phyloP scores from a whole-genome alignment of 352 stramenopile genomes.

The Halophytophthora batemanensis region DNA sequence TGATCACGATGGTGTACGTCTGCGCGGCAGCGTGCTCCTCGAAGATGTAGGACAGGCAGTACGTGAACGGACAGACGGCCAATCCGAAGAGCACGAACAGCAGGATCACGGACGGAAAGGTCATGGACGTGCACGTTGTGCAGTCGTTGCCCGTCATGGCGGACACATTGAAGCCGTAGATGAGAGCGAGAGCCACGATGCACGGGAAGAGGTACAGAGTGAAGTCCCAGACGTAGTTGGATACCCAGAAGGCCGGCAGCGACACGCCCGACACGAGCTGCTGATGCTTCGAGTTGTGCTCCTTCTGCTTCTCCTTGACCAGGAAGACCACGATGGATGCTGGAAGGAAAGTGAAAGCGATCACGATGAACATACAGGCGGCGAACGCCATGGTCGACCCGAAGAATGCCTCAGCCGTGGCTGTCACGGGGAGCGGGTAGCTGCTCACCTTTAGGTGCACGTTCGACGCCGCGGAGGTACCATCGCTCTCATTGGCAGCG shows the following conservation, averaged over 20 bases:
- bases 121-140: conserved; percentile 38
- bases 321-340: conserved; percentile 92
- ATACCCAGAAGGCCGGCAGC: conserved; percentile 93
- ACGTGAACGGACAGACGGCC: conserved; percentile 64
- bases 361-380: conserved; percentile 70
- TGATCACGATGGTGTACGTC: conserved; percentile 70
- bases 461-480: conserved; percentile 4
- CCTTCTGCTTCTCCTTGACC: conserved; percentile 89
- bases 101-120: conserved; percentile 49
- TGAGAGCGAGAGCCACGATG: conserved; percentile 35
- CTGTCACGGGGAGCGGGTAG: conserved; percentile 48
- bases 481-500: conserved; percentile 10
- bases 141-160: conserved; percentile 49
- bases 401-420: conserved; percentile 33
- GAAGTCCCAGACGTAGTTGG: conserved; percentile 92
- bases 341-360: conserved; percentile 88
- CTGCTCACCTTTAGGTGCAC: conserved; percentile 40
- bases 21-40: conserved; percentile 63
- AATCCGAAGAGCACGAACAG: conserved; percentile 60
- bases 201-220: conserved; percentile 73
- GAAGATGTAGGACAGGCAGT: conserved; percentile 66
- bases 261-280: conserved; percentile 92
- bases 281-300: conserved; percentile 94
- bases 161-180: conserved; percentile 46
- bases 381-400: conserved; percentile 45